Conservation (phyloP, 2,329 filamentous ascomycete species). For the Hyphodiscus sp. region DNA sequence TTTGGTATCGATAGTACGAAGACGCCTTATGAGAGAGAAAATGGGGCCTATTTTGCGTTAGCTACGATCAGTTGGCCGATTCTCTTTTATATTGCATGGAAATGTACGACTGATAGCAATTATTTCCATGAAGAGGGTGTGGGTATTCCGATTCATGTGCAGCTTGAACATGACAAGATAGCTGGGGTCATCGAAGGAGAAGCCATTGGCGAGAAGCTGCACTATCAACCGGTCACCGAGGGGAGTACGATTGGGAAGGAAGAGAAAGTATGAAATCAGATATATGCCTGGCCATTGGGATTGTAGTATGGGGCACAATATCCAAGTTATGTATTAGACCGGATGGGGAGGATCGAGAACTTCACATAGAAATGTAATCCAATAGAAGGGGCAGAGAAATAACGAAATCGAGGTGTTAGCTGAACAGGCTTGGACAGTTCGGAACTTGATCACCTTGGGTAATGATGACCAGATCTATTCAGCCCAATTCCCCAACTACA, state of each 20-base stretch:
- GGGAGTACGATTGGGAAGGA: not conserved
- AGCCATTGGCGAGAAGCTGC: not conserved
- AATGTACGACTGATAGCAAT: conserved; percentile 2
- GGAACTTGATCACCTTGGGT: too few relatives aligned
- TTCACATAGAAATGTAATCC: too few relatives aligned
- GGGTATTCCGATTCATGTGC: conserved; percentile 2
- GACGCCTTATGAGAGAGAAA: not conserved
- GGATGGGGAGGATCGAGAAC: too few relatives aligned
- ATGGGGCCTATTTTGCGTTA: not conserved
- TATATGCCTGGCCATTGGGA: not conserved
- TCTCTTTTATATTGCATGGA: conserved; percentile 2
- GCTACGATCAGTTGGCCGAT: not conserved
- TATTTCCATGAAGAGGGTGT: conserved; percentile 6
- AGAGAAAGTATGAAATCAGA: not conserved
- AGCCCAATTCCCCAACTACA: too few relatives aligned
- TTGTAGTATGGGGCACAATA: not conserved
- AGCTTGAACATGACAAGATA: not conserved
- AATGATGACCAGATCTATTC: too few relatives aligned
- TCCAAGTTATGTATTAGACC: too few relatives aligned
- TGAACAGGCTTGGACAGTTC: too few relatives aligned
- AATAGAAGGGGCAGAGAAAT: too few relatives aligned
- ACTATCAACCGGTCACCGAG: not conserved
- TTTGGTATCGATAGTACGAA: not conserved
- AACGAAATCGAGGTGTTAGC: too few relatives aligned
- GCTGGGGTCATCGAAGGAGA: not conserved